Evolutionary conservation across 352 stramenopile species (phyloP).

Genomic region (Phytophthora macrochlamydospora): DNA sequence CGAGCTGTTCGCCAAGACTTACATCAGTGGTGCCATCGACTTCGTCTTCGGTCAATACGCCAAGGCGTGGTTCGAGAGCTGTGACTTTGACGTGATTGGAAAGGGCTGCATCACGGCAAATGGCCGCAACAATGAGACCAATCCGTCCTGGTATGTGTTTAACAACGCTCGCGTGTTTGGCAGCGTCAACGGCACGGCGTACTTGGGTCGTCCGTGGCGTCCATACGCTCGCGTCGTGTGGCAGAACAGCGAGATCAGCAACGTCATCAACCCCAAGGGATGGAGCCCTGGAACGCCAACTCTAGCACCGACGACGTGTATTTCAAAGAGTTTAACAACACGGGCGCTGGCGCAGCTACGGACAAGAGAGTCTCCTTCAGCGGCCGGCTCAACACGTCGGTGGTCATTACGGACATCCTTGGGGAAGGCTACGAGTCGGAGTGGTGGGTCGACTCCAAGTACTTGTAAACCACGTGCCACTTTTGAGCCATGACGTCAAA

Average conservation of each 20-base stretch:
- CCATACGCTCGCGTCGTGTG: constrained; percentile 24
- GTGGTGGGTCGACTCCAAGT: constrained; percentile 26
- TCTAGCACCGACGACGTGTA: constrained; percentile 24
- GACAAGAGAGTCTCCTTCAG: constrained; percentile 22
- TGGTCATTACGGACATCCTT: constrained; percentile 25
- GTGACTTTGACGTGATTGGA: constrained; percentile 19
- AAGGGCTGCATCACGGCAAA: constrained; percentile 22
- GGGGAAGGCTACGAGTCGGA: constrained; percentile 14
- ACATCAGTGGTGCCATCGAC: constrained; percentile 20
- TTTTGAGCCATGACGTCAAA: too few relatives aligned
- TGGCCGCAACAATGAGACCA: constrained; percentile 19
- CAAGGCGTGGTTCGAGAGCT: constrained; percentile 26
- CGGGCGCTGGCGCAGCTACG: constrained; percentile 6
- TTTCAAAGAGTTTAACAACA: constrained; percentile 28
- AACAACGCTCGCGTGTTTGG: constrained; percentile 25
- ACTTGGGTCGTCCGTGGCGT: constrained; percentile 21
- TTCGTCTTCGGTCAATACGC: constrained; percentile 25
- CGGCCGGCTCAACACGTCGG: constrained; percentile 6
- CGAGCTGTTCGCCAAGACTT: constrained; percentile 19
- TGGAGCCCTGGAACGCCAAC: constrained; percentile 23
- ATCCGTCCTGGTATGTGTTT: constrained; percentile 27
- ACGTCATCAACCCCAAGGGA: constrained; percentile 19
- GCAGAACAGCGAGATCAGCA: constrained; percentile 21
- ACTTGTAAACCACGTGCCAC: constrained; percentile 10
- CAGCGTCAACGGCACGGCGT: constrained; percentile 6